A percentile compares a stretch with the other conserved stretches of the same genome.
Evolutionary conservation across 139 green algal species (phyloP).

Genomic region (Chloropicon primus): DNA sequence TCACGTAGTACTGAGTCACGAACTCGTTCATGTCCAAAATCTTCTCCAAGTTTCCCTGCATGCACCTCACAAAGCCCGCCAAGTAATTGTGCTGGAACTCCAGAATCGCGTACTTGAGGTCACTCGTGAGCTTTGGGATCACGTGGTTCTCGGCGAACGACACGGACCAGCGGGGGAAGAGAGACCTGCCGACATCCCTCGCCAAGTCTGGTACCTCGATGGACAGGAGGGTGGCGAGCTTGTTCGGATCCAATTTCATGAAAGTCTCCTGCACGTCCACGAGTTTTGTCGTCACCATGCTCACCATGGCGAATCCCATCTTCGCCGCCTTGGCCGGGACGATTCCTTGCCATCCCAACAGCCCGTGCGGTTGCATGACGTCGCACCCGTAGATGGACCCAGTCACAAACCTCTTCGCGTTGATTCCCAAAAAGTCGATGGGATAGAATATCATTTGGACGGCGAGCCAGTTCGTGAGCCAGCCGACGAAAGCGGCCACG

Average conservation of each 20-base stretch:
- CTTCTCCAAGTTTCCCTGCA: neutral
- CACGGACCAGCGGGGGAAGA: neutral
- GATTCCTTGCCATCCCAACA: slow-evolving; percentile 22
- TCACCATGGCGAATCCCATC: slow-evolving; percentile 19
- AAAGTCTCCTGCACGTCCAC: slow-evolving; percentile 18
- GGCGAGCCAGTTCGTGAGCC: slow-evolving; percentile 22
- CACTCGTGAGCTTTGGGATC: neutral
- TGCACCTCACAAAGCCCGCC: neutral
- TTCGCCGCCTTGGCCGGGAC: slow-evolving; percentile 23
- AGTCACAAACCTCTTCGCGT: neutral
- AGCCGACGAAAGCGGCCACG: slow-evolving; percentile 16
- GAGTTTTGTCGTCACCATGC: slow-evolving; percentile 22
- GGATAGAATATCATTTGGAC: slow-evolving; percentile 26
- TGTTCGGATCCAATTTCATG: slow-evolving; percentile 3
- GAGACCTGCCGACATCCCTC: neutral
- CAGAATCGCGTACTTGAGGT: neutral
- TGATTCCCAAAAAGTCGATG: slow-evolving; percentile 7
- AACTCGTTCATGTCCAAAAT: slow-evolving; percentile 5
- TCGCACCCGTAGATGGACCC: slow-evolving; percentile 12
- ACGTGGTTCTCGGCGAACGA: neutral
- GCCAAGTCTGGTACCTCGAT: slow-evolving; percentile 5
- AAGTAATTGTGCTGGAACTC: slow-evolving; percentile 4
- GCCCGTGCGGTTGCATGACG: slow-evolving; percentile 8
- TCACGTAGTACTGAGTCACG: slow-evolving; percentile 1
- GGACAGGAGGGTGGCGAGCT: slow-evolving; percentile 5